Base-by-base conservation (phyloP, 257 asterid genomes). In the Solanum arcanum region DNA sequence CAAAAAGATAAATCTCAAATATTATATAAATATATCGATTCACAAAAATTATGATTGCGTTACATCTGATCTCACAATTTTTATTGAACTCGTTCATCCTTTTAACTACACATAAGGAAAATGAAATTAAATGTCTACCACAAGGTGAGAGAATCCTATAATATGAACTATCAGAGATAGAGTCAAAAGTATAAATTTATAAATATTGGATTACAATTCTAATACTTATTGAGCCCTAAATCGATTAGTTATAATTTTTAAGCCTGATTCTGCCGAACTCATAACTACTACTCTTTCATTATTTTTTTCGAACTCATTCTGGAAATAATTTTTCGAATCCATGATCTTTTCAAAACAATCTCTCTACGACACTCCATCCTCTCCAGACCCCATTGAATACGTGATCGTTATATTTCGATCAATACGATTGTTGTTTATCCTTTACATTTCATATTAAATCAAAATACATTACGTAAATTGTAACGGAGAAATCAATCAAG, bases 301-400 rank as follows among this genome's bases (percentile, higher is more conserved):
- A 3, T 7, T 15, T 1, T 29, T 69, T 3, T 8, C n/a, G 15
- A 69, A 31, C 13, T 69, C 16, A 9, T 69, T 69, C 3, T 7
- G 7, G 15, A 14, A 69, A 31, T 2, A 12, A 15, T 69, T 69
- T 31, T 5, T 31, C 16, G 21, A 69, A 7, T 9, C 7, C 21
- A 31, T 5, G n/a, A 8, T 31, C n/a, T 69, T 69, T 69, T 2
- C 0, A 29, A 29, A 13, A 13, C 11, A 29, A 13, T 7, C 1
- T 3, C 23, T 29, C 6, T 27, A 9, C 11, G 9, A 12, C 5
- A 27, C 0, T 7, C 3, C 41, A 15, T 2, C 1, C 4, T 0
- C 1, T 8, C 2, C 3, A 69, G 0, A 69, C 3, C 12, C 41
- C 0, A 29, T 23, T 29, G 3, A 1, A 70, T 68, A 27, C 16